These are phyloP conservation scores for Clitopilus hobsonii DNA, from an alignment of 768 basidiomycete species.

Conservation along the genomic window DNA sequence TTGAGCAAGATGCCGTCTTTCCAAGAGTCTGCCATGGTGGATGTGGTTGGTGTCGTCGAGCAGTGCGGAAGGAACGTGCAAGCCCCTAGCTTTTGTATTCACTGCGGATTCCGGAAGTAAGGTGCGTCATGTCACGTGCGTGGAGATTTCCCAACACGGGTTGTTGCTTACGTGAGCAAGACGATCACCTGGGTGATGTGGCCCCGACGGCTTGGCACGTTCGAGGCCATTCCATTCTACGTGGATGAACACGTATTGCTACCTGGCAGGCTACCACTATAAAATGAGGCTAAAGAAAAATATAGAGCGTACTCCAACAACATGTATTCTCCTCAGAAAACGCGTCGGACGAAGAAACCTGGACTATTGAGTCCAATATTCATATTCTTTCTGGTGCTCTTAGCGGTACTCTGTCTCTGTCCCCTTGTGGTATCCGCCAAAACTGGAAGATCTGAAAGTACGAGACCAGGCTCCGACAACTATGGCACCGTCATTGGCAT, in stretches of 20 bases:
- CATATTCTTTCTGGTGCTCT: conserved; percentile 41
- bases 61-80: neutral
- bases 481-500: conserved; percentile 85
- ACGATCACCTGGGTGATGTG: no score
- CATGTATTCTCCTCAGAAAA: neutral
- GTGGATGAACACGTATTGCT: neutral
- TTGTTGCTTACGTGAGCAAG: neutral
- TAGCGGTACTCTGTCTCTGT: conserved; percentile 64
- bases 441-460: conserved; percentile 30
- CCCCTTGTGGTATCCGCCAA: conserved; percentile 55
- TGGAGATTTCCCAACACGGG: neutral
- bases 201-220: neutral
- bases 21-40: conserved; percentile 60
- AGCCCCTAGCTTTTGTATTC: neutral
- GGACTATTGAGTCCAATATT: conserved; percentile 22
- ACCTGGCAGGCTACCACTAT: neutral
- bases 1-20: conserved; percentile 82
- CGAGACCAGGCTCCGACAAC: conserved; percentile 24
- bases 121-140: conserved; percentile 3
- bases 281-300: neutral
- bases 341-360: neutral
- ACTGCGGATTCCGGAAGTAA: neutral
- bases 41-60: conserved; percentile 12
- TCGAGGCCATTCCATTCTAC: neutral
- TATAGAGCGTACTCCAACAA: neutral